These are phyloP conservation scores for Sugiyamaella mastotermitis DNA, from an alignment of 805 yeast genomes.

Conservation along the genomic window DNA sequence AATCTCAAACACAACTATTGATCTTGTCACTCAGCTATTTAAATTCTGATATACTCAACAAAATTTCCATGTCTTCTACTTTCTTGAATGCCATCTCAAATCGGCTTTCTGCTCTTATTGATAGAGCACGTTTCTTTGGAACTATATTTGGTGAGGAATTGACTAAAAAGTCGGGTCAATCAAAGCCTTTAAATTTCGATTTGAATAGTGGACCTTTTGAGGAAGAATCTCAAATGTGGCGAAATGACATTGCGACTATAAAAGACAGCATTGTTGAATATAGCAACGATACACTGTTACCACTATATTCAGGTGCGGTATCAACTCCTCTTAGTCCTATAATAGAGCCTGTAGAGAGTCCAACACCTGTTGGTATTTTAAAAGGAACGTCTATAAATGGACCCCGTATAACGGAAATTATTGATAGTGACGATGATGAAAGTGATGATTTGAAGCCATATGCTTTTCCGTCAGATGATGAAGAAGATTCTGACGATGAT, in stretches of 20 bases:
- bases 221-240: slow-evolving; percentile 12
- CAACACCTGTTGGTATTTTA: too few species aligned
- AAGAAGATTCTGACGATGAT: slow-evolving; percentile 44
- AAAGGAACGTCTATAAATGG: neutral
- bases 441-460: slow-evolving; percentile 26
- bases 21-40: slow-evolving; percentile 26
- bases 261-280: slow-evolving; percentile 2
- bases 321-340: neutral
- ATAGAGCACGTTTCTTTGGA: slow-evolving; percentile 19
- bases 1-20: slow-evolving; percentile 42
- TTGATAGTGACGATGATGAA: slow-evolving; percentile 27
- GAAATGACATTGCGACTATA: slow-evolving; percentile 6
- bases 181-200: slow-evolving; percentile 25
- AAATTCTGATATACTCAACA: neutral
- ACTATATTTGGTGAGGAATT: slow-evolving; percentile 19
- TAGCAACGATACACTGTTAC: neutral
- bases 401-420: slow-evolving; percentile 10
- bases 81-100: slow-evolving; percentile 20
- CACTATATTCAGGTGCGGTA: too few species aligned
- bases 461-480: slow-evolving; percentile 28
- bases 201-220: slow-evolving; percentile 12
- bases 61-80: slow-evolving; percentile 13
- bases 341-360: too few species aligned
- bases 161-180: slow-evolving; percentile 20
- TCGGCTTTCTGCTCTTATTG: slow-evolving; percentile 13